Evolutionary conservation across 2,329 filamentous ascomycete genomes (phyloP), one percentile per base, ranked within the genome.

Genomic region (Kalmusia sp.): DNA sequence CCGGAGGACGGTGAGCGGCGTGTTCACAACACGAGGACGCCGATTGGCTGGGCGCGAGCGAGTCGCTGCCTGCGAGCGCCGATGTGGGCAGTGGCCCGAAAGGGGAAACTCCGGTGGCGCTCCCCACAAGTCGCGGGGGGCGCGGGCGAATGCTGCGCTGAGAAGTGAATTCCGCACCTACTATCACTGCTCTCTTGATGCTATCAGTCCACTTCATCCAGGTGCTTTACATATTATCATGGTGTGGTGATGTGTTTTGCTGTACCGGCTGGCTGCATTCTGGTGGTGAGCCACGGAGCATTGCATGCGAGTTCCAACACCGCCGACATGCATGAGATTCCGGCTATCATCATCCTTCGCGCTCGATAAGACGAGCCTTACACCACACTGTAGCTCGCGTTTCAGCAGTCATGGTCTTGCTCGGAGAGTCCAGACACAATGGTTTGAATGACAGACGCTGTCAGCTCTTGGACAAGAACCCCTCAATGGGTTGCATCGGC

Each of bases 51-150:
- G 21, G 11, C n/a, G 28, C 12, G 9, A 5, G n/a, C n/a, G n/a
- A n/a, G n/a, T n/a, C n/a, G n/a, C n/a, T n/a, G 19, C 15, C 15
- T 45, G 43, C 22, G 30, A n/a, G 28, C n/a, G 30, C 28, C n/a
- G n/a, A 28, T 12, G 7, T 28, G 27, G 12, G 27, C 12, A n/a
- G n/a, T n/a, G n/a, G 28, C 44, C 21, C 15, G 6, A 47, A 14
- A 1, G 44, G 44, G 44, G 38, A 47, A 47, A n/a, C n/a, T n/a
- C n/a, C n/a, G 22, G 33, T 22, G 31, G 30, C 33, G 22, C 44
- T 47, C 17, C 17, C 15, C 34, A 21, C 17, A 17, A 44, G 22
- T 21, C 17, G 40, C 40, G 27, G 25, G 30, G 41, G 15, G 19
- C 3, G n/a, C 19, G n/a, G 12, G n/a, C n/a, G n/a, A n/a, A n/a